Percentiles rank a stretch among this genome's conserved stretches.
These are phyloP conservation scores for Ceratocystis destructans DNA, from an alignment of 2,329 filamentous ascomycete genomes.

Conservation along the genomic window DNA sequence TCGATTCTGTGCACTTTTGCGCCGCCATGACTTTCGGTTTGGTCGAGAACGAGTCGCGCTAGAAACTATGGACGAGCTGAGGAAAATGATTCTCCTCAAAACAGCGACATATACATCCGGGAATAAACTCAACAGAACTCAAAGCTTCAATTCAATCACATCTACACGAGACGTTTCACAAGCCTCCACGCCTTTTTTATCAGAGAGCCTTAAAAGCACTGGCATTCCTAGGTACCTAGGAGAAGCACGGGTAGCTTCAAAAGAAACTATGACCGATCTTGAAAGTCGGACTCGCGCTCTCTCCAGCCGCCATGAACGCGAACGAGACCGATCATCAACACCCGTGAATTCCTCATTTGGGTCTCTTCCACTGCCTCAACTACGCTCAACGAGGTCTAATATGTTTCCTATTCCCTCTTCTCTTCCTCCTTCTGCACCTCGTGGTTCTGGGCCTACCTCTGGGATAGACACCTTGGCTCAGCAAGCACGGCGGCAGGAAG, in stretches of 20 bases:
- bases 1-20: constrained; percentile 37
- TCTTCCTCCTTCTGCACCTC: constrained; percentile 6
- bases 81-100: constrained; percentile 12
- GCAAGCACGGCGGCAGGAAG: constrained; percentile 10
- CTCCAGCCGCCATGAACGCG: constrained; percentile 9
- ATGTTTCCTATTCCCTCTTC: neutral
- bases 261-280: constrained; percentile 18
- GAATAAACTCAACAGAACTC: constrained; percentile 7
- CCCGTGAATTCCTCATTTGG: neutral
- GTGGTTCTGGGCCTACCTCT: neutral
- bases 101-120: neutral
- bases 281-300: constrained; percentile 15
- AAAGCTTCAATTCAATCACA: neutral
- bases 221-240: constrained; percentile 10
- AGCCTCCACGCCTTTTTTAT: constrained; percentile 10
- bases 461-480: constrained; percentile 14
- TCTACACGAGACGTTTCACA: constrained; percentile 10
- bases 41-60: constrained; percentile 33
- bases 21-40: constrained; percentile 30
- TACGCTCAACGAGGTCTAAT: neutral
- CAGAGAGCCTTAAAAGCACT: constrained; percentile 8
- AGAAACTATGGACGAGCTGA: constrained; percentile 30
- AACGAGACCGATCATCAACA: neutral
- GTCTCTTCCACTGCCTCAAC: neutral
- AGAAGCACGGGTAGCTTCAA: constrained; percentile 12